These are phyloP conservation scores for Puccinellia tenuiflora DNA, from an alignment of 176 grass and related monocot genomes.

Conservation along the genomic window DNA sequence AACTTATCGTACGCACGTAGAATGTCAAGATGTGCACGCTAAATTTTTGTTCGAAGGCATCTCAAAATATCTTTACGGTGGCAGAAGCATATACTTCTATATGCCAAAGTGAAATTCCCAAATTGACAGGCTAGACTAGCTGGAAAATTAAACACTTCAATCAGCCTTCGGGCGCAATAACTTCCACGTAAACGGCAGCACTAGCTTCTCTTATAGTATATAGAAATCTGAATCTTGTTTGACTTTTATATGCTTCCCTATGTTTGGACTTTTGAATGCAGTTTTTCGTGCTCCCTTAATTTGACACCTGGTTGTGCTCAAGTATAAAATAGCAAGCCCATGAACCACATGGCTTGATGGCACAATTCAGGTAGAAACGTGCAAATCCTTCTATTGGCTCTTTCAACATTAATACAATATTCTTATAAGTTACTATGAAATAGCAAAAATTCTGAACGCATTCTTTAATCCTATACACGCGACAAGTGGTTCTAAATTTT, in stretches of 20 bases:
- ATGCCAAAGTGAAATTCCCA: too few species aligned
- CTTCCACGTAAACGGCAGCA: neutral
- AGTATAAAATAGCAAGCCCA: conserved; percentile 6
- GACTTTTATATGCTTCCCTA: neutral
- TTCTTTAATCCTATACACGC: too few species aligned
- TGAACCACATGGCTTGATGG: conserved; percentile 13
- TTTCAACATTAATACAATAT: neutral
- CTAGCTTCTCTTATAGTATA: neutral
- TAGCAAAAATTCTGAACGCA: too few species aligned
- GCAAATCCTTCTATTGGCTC: neutral
- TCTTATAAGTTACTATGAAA: neutral
- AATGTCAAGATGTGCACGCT: too few species aligned
- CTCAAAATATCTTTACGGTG: too few species aligned
- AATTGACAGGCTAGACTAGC: neutral
- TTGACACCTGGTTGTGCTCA: conserved; percentile 22
- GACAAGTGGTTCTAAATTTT: neutral
- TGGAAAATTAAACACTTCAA: neutral
- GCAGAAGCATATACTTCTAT: too few species aligned
- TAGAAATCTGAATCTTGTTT: neutral
- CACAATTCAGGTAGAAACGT: conserved; percentile 27
- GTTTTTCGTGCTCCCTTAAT: conserved; percentile 7
- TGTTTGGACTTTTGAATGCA: neutral
- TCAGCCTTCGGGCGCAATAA: neutral
- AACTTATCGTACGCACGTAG: too few species aligned
- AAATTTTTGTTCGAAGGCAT: too few species aligned